Evolutionary conservation across 352 stramenopile species (phyloP), one percentile per base, ranked within the genome.

Genomic region (Phytophthora pistaciae): DNA sequence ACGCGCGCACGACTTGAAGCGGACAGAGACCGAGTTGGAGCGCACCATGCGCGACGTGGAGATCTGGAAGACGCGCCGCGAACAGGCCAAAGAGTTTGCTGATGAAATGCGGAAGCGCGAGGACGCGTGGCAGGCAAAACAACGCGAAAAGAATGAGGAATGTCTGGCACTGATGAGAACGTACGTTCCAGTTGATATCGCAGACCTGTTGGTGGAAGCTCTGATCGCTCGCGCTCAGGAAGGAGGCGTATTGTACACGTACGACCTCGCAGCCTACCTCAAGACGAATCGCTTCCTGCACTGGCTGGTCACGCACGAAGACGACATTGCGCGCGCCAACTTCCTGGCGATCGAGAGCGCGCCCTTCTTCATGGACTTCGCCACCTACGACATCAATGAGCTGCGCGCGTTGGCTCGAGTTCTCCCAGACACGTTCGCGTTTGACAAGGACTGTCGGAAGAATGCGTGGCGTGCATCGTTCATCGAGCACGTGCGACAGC

Each of bases 211-310:
- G 2, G 65, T 92, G 2, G 85, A 95, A 10, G 14, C 33, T 3
- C 67, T 93, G 1, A 78, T 93, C n/a, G 78, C 79, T 27, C 68
- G 70, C 38, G 83, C 85, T 9, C 63, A 62, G 2, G 58, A 58
- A 14, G 66, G 65, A 52, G 48, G 84, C 3, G 78, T 88, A 20
- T 75, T 95, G n/a, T 91, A 82, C 72, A 91, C 88, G 18, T 88
- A 90, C 61, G 88, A 95, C 38, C 68, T 95, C 31, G 86, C 83
- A 40, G 62, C 78, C 6, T 95, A 95, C 72, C 68, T 95, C 67
- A 95, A 95, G 70, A 82, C 88, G 53, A 94, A 95, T 59, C 78
- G 79, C 9, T 78, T 94, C 21, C 68, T 95, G 36, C 88, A 94
- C 29, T 95, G 88, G 86, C 57, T 95, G 21, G 80, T 93, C 23